phyloP scores from a whole-genome alignment of 192 early-diverging fungal species.

The Spizellomyces sp. region DNA sequence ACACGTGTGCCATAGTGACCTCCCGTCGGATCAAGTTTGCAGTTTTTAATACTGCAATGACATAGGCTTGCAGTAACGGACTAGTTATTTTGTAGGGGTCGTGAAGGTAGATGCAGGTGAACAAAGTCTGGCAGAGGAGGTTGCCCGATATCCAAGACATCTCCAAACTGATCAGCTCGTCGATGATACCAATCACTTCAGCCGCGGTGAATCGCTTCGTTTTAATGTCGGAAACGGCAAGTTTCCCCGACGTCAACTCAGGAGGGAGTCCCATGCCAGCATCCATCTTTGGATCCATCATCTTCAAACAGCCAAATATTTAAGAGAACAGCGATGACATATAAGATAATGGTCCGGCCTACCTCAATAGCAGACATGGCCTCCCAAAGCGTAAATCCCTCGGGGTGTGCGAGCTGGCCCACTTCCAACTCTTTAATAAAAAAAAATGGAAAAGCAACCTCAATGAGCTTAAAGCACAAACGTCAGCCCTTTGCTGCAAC shows the following conservation, averaged over 20 bases:
- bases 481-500: not conserved
- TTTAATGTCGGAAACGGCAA: slow-evolving; percentile 17
- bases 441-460: not conserved
- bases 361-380: slow-evolving; percentile 34
- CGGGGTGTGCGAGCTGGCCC: slow-evolving; percentile 15
- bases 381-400: slow-evolving; percentile 29
- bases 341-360: not conserved
- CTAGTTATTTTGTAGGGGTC: not conserved
- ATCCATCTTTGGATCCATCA: slow-evolving; percentile 47
- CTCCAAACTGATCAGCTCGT: slow-evolving; percentile 23
- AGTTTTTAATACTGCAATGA: slow-evolving; percentile 14
- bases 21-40: slow-evolving; percentile 3
- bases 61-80: slow-evolving; percentile 11
- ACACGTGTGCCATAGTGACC: slow-evolving; percentile 17
- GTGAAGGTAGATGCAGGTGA: slow-evolving; percentile 34
- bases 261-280: slow-evolving; percentile 29
- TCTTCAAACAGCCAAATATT: slow-evolving; percentile 1
- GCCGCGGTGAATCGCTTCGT: not conserved
- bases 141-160: slow-evolving; percentile 30
- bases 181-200: slow-evolving; percentile 34
- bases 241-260: not conserved
- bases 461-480: too few species aligned
- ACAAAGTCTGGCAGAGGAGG: slow-evolving; percentile 29
- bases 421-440: slow-evolving; percentile 10
- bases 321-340: not conserved